Conservation (phyloP, 768 basidiomycete genomes). For the Leccinum fibrillosum region DNA sequence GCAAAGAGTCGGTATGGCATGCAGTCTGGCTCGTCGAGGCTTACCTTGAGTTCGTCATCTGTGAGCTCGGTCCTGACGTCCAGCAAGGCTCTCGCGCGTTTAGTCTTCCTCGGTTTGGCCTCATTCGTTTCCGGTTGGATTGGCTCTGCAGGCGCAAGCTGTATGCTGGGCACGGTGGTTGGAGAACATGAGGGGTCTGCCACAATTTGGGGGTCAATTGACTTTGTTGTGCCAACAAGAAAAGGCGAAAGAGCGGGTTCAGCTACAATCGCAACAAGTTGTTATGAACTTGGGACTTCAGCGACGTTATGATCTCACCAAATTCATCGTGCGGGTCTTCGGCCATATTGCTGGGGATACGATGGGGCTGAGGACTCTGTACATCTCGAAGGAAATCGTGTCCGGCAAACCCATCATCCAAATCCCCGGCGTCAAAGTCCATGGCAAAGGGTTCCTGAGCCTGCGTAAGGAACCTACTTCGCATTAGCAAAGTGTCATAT, state of each 20-base stretch:
- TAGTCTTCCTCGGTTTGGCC: slow-evolving; percentile 39
- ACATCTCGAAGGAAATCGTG: not conserved
- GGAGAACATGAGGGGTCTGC: slow-evolving; percentile 1
- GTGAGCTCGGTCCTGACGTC: slow-evolving; percentile 79
- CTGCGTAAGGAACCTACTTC: slow-evolving; percentile 12
- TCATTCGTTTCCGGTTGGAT: not conserved
- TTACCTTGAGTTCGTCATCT: slow-evolving; percentile 76
- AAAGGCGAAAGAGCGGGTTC: slow-evolving; percentile 1
- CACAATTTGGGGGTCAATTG: slow-evolving; percentile 1
- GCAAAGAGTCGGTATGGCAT: not conserved
- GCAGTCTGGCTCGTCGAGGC: not conserved
- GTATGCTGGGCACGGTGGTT: not conserved
- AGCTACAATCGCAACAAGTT: slow-evolving; percentile 4
- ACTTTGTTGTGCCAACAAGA: slow-evolving; percentile 4
- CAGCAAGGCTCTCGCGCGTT: slow-evolving; percentile 52
- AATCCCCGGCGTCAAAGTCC: slow-evolving; percentile 15
- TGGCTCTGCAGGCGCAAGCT: not conserved
- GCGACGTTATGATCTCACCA: slow-evolving; percentile 7
- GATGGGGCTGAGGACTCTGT: not conserved
- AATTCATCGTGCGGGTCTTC: not conserved
- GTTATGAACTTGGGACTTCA: not conserved
- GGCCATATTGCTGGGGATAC: not conserved
- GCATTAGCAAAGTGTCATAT: slow-evolving; percentile 10
- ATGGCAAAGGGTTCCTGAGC: slow-evolving; percentile 18
- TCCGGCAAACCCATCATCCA: slow-evolving; percentile 24